Percentiles rank a stretch among this genome's conserved stretches.
Conservation (phyloP, 306 rosid species). For the Vachellia collinsii region DNA sequence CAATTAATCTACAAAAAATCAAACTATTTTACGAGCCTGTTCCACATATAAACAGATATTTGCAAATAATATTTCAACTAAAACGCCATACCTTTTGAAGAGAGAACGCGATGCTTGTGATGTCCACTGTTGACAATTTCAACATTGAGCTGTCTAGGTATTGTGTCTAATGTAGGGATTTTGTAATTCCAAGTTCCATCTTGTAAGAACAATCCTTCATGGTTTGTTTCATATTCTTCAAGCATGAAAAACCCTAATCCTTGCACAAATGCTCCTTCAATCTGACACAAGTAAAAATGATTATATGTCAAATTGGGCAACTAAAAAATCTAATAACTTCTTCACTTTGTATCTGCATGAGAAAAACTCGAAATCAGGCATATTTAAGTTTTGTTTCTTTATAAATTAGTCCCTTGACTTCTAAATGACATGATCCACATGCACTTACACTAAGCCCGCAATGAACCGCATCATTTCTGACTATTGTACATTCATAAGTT, state of each 20-base stretch:
- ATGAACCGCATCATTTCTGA: background rate
- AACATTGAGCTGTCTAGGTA: constrained; percentile 79
- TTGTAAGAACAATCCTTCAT: constrained; percentile 63
- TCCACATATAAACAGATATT: background rate
- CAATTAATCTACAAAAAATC: background rate
- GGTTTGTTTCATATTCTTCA: constrained; percentile 71
- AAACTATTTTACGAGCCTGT: background rate
- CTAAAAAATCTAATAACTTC: background rate
- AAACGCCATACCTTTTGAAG: constrained; percentile 76
- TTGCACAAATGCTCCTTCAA: constrained; percentile 94
- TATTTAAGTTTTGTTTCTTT: background rate
- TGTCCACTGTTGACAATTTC: constrained; percentile 73
- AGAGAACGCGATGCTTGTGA: constrained; percentile 73
- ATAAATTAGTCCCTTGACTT: background rate
- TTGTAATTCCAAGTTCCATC: constrained; percentile 85
- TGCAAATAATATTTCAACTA: background rate
- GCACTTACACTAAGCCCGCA: background rate
- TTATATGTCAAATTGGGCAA: background rate
- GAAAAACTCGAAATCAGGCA: background rate
- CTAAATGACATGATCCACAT: background rate
- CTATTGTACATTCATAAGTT: background rate
- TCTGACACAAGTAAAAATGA: constrained; percentile 51
- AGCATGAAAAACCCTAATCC: constrained; percentile 92
- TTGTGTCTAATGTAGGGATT: constrained; percentile 87
- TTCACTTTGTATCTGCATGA: background rate